These are phyloP conservation scores for Stromatinia cepivora DNA, from an alignment of 2,329 filamentous ascomycete genomes.

Conservation along the genomic window DNA sequence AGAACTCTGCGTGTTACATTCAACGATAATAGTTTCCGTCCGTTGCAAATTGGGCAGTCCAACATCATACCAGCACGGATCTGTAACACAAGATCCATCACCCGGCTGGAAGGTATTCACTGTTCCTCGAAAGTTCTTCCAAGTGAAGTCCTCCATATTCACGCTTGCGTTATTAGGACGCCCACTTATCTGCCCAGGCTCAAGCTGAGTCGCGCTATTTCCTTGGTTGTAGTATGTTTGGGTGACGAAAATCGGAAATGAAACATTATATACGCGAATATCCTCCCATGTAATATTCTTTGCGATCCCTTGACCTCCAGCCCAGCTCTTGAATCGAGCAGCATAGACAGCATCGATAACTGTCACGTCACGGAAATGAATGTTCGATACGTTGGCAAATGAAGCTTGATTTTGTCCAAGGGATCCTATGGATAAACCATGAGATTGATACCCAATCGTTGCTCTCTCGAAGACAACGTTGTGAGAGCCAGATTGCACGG, in stretches of 20 bases:
- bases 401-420: conserved; percentile 44
- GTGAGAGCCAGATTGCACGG: conserved; percentile 43
- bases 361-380: conserved; percentile 47
- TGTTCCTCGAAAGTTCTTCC: conserved; percentile 45
- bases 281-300: conserved; percentile 49
- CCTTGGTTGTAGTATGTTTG: conserved; percentile 48
- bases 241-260: conserved; percentile 50
- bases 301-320: conserved; percentile 46
- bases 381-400: conserved; percentile 45
- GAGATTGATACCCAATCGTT: conserved; percentile 47
- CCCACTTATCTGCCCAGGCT: conserved; percentile 33
- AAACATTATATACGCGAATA: conserved; percentile 47
- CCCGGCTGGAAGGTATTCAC: conserved; percentile 47
- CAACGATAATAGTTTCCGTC: conserved; percentile 46
- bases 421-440: conserved; percentile 48
- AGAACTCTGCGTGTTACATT: conserved; percentile 45
- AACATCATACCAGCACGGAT: conserved; percentile 48
- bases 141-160: conserved; percentile 47
- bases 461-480: conserved; percentile 44
- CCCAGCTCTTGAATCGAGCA: conserved; percentile 48
- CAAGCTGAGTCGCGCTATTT: conserved; percentile 38
- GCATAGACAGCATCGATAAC: conserved; percentile 46
- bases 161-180: conserved; percentile 45
- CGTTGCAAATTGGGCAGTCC: conserved; percentile 44
- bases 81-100: conserved; percentile 46